These are phyloP conservation scores for Puccinia polysora DNA, from an alignment of 1,284 basidiomycete species.

Conservation along the genomic window DNA sequence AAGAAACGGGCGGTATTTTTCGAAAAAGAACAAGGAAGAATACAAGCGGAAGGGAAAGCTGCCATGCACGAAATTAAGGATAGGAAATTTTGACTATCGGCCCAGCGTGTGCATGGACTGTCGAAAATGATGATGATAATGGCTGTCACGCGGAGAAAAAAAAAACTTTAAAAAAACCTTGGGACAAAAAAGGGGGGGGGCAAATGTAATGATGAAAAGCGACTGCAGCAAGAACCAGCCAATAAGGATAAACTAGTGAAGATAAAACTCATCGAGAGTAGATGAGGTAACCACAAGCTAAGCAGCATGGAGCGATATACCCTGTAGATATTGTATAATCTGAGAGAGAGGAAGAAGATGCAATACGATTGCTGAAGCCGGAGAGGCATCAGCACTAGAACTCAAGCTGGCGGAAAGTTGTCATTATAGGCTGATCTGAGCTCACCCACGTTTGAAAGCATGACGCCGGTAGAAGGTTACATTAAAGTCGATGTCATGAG, in stretches of 20 bases:
- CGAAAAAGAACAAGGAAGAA: constrained; percentile 12
- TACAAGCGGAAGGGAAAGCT: constrained; percentile 8
- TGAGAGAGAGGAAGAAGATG: constrained; percentile 4
- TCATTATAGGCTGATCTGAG: constrained; percentile 27
- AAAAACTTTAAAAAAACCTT: neutral
- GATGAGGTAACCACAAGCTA: constrained; percentile 13
- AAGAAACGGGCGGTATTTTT: neutral
- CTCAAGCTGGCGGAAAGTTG: constrained; percentile 23
- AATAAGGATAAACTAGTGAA: neutral
- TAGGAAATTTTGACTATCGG: constrained; percentile 39
- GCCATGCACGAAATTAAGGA: constrained; percentile 36
- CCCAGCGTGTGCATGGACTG: constrained; percentile 27
- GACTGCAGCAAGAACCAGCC: neutral
- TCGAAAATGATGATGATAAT: constrained; percentile 16
- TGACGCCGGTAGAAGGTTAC: constrained; percentile 31
- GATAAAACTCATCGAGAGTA: constrained; percentile 26
- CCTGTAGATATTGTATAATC: too few species aligned
- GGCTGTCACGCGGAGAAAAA: constrained; percentile 15
- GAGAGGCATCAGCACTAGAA: too few species aligned
- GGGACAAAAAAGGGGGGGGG: neutral
- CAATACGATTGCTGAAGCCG: neutral
- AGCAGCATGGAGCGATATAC: constrained; percentile 19
- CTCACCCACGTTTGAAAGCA: constrained; percentile 36
- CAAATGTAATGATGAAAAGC: neutral
- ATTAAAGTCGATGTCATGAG: constrained; percentile 21